Evolutionary conservation across 805 yeast species (phyloP).

Genomic region (Tetrapisispora phaffii): DNA sequence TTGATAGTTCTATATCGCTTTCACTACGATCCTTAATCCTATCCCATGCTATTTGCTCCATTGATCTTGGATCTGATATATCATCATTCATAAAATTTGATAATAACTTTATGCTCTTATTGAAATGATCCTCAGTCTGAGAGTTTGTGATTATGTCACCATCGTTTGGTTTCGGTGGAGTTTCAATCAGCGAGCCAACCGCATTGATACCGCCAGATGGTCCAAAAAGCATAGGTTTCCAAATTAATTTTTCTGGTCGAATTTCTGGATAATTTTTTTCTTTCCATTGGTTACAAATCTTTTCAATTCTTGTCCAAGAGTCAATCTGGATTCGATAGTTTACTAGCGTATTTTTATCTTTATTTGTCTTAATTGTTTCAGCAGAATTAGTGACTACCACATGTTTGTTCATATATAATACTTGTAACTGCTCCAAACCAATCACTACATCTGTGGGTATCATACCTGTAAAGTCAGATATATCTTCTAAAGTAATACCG

Average conservation of each 20-base stretch:
- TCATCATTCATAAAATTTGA: constrained; percentile 59
- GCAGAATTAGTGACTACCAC: constrained; percentile 29
- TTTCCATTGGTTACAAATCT: constrained; percentile 43
- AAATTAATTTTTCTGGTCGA: constrained; percentile 46
- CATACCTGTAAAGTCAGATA: constrained; percentile 75
- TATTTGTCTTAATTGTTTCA: constrained; percentile 31
- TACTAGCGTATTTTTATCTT: constrained; percentile 30
- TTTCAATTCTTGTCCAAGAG: constrained; percentile 24
- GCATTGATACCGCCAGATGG: constrained; percentile 76
- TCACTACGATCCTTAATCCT: background rate
- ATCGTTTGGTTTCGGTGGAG: constrained; percentile 13
- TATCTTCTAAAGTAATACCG: constrained; percentile 44
- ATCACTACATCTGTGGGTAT: constrained; percentile 75
- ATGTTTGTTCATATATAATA: constrained; percentile 31
- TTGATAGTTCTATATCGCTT: constrained; percentile 8
- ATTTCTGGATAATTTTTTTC: constrained; percentile 42
- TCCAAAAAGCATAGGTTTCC: constrained; percentile 80
- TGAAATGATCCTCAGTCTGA: constrained; percentile 28
- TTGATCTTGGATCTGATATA: constrained; percentile 48
- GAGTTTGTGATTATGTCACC: constrained; percentile 6
- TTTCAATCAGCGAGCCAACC: constrained; percentile 28
- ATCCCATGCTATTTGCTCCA: constrained; percentile 47
- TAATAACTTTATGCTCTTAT: constrained; percentile 43
- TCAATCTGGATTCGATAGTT: constrained; percentile 48
- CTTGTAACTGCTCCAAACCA: constrained; percentile 69